Percentiles rank a stretch among this genome's conserved stretches.
Evolutionary conservation across 73 alveolate genomes (phyloP).

Genomic region (Paramecium sonneborni): DNA sequence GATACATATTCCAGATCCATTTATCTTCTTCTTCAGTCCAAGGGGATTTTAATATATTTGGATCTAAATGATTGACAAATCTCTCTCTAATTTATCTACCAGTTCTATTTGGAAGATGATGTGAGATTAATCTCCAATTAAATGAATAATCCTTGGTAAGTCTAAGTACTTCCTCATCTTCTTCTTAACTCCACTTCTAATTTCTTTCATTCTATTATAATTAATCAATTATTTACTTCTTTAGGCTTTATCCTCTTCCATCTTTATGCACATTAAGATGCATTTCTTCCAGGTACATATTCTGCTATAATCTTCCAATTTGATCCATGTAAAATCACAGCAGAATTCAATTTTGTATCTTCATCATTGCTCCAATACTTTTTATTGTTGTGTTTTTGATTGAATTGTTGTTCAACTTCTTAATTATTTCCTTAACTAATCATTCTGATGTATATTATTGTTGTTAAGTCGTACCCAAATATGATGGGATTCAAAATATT

Average conservation of each 20-base stretch:
- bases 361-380: slow-evolving; percentile 45
- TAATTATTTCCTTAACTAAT: not conserved
- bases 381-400: not conserved
- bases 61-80: slow-evolving; percentile 97
- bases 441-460: not conserved
- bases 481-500: not conserved
- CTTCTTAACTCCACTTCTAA: slow-evolving; percentile 63
- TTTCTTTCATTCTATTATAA: not conserved
- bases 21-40: slow-evolving; percentile 90
- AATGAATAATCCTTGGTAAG: not conserved
- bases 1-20: slow-evolving; percentile 43
- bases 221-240: not conserved
- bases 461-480: slow-evolving; percentile 29
- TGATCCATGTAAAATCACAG: not conserved
- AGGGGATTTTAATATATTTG: slow-evolving; percentile 84
- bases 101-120: slow-evolving; percentile 66
- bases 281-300: slow-evolving; percentile 49
- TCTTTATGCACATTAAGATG: slow-evolving; percentile 58
- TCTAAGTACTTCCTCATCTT: slow-evolving; percentile 35
- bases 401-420: not conserved
- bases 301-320: slow-evolving; percentile 56
- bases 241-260: slow-evolving; percentile 59
- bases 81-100: slow-evolving; percentile 97
- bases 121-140: slow-evolving; percentile 47
- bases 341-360: slow-evolving; percentile 4